Conservation (phyloP, 1,284 basidiomycete species). For the Fereydounia khargensis region DNA sequence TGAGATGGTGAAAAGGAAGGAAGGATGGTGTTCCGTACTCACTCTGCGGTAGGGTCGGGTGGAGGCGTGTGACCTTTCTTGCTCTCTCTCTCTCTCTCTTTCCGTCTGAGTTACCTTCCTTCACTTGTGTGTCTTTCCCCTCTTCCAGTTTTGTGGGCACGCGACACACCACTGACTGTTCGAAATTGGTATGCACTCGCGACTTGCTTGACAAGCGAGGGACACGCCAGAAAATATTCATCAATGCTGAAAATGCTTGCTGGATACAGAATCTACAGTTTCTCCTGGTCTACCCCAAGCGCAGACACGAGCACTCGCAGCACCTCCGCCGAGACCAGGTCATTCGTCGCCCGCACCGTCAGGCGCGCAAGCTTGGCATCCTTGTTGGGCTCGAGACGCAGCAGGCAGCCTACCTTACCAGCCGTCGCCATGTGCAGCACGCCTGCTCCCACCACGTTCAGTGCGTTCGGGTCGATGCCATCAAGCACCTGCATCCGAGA, state of each 20-base stretch:
- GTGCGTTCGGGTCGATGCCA: conserved; percentile 64
- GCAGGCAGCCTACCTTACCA: conserved; percentile 91
- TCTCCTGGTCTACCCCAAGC: conserved; percentile 18
- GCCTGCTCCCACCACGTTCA: conserved; percentile 83
- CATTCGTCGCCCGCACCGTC: conserved; percentile 92
- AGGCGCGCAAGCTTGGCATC: conserved; percentile 92
- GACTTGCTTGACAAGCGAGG: too few species aligned
- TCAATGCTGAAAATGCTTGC: too few species aligned
- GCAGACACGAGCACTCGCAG: conserved; percentile 58
- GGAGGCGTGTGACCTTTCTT: too few species aligned
- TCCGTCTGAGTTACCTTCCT: too few species aligned
- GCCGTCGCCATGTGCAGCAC: conserved; percentile 81
- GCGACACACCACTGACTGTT: too few species aligned
- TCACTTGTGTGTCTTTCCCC: too few species aligned
- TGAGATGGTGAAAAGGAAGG: background rate
- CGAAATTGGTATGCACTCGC: too few species aligned
- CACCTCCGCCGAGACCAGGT: conserved; percentile 79
- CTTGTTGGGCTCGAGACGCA: conserved; percentile 88
- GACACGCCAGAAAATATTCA: too few species aligned
- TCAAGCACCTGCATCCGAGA: conserved; percentile 74
- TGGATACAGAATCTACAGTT: conserved; percentile 3
- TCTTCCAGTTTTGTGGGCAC: too few species aligned
- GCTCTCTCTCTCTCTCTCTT: too few species aligned
- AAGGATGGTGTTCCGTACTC: conserved; percentile 2
- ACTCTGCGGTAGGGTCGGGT: too few species aligned